Evolutionary conservation across 2,329 filamentous ascomycete genomes (phyloP).

Genomic region (Venturiaceae sp.): DNA sequence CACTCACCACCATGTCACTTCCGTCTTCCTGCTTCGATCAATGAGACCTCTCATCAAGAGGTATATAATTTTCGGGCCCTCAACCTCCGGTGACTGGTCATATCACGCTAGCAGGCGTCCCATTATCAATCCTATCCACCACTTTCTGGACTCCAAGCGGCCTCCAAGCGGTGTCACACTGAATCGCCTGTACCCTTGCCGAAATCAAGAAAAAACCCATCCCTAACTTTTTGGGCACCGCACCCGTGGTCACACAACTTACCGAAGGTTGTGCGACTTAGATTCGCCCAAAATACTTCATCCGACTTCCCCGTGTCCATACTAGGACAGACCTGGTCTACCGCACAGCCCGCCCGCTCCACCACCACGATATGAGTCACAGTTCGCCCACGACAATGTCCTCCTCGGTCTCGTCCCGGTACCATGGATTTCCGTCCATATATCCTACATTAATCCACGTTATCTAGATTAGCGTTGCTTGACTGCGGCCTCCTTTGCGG

Average conservation of each 20-base stretch:
- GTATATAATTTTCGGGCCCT: background rate
- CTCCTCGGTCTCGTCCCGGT: background rate
- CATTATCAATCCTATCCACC: background rate
- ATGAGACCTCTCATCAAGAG: background rate
- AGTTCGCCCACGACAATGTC: background rate
- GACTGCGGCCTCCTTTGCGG: background rate
- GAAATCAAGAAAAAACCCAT: background rate
- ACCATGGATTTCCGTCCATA: background rate
- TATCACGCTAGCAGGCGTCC: background rate
- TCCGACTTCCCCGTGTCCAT: background rate
- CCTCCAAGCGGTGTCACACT: background rate
- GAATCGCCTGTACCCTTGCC: background rate
- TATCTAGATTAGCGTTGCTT: background rate
- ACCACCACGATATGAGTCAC: background rate
- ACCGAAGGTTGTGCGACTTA: background rate
- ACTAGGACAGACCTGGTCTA: background rate
- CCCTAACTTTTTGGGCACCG: too few relatives aligned
- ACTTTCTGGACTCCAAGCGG: background rate
- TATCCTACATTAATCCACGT: background rate
- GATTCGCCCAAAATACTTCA: background rate
- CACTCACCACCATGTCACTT: background rate
- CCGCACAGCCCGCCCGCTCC: background rate
- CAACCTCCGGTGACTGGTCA: background rate
- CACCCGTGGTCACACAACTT: background rate
- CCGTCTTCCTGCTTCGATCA: background rate